Evolutionary conservation across 2,329 filamentous ascomycete genomes (phyloP), one percentile per base, ranked within the genome.

Genomic region (Aspergillus udagawae): DNA sequence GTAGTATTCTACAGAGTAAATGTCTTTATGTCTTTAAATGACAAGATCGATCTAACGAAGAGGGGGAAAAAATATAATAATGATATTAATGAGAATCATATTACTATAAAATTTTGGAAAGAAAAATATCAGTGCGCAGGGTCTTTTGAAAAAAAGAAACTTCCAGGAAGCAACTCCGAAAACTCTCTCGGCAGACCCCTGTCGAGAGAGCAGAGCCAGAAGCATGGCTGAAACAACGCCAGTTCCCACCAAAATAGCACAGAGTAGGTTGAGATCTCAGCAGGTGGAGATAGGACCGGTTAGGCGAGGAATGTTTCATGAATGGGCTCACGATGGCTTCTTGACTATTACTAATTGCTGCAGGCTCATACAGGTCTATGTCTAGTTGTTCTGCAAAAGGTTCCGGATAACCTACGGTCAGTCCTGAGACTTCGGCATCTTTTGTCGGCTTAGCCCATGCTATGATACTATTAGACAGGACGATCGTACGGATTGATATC

Each of bases 161-260:
- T 54, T 47, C 58, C 60, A 67, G 64, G 64, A 67, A 68, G 63
- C 59, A 62, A 54, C 56, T 63, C 60, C 63, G 63, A 63, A 61
- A 38, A 63, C 54, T 58, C 54, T 65, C 61, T 63, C 61, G 63
- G 61, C 63, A 62, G 61, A 62, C 63, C 61, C 63, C 60, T 59
- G 61, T 62, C 60, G 49, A 55, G 27, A 51, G 20, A 45, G 8
- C n/a, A 44, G 41, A 44, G 41, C 21, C 58, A 65, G 60, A 64
- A 64, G 57, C 60, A 59, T 58, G 59, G 58, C 58, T 61, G 62
- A 59, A 60, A 64, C 60, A 49, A 61, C 53, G 58, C 57, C 58
- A 55, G 59, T 51, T 51, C 54, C 44, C 57, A 56, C 54, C 55
- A 55, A 62, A 58, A 56, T 62, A 58, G 55, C 27, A 57, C 58